phyloP scores from a whole-genome alignment of 345 rosid genomes.

The Cochlearia excelsa region DNA sequence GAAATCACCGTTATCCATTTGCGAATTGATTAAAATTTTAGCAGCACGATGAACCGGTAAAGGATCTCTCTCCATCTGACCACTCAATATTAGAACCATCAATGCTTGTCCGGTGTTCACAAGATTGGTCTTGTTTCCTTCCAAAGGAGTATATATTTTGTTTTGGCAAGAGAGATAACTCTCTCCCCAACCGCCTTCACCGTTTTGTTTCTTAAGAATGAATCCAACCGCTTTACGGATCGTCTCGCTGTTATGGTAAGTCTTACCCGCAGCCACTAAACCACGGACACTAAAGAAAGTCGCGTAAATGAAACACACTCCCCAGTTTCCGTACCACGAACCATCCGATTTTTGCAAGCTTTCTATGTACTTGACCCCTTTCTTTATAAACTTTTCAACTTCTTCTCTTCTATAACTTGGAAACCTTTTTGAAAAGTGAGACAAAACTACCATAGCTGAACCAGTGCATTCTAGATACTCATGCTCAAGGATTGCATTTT shows the following conservation, averaged over 20 bases:
- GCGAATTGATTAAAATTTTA: conserved; percentile 58
- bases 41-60: conserved; percentile 39
- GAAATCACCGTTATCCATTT: conserved; percentile 47
- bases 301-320: conserved; percentile 60
- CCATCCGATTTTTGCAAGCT: conserved; percentile 49
- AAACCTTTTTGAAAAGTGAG: conserved; percentile 43
- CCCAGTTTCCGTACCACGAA: conserved; percentile 77
- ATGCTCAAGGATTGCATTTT: conserved; percentile 15
- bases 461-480: conserved; percentile 58
- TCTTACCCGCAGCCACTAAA: conserved; percentile 48
- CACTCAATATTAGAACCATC: conserved; percentile 16
- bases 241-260: conserved; percentile 32
- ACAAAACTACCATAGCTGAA: conserved; percentile 31
- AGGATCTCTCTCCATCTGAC: conserved; percentile 32
- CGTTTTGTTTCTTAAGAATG: conserved; percentile 46
- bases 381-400: conserved; percentile 43
- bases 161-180: conserved; percentile 56
- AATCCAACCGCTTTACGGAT: conserved; percentile 52
- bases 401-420: conserved; percentile 49
- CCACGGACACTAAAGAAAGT: conserved; percentile 56
- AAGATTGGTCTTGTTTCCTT: conserved; percentile 5
- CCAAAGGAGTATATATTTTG: conserved; percentile 33
- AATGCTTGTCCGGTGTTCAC: conserved; percentile 27
- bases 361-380: conserved; percentile 45
- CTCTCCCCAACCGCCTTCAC: conserved; percentile 73